A percentile compares a stretch with the other conserved stretches of the same genome.
Conservation (phyloP, 2,329 filamentous ascomycete genomes). For the Leptodontidium sp. region DNA sequence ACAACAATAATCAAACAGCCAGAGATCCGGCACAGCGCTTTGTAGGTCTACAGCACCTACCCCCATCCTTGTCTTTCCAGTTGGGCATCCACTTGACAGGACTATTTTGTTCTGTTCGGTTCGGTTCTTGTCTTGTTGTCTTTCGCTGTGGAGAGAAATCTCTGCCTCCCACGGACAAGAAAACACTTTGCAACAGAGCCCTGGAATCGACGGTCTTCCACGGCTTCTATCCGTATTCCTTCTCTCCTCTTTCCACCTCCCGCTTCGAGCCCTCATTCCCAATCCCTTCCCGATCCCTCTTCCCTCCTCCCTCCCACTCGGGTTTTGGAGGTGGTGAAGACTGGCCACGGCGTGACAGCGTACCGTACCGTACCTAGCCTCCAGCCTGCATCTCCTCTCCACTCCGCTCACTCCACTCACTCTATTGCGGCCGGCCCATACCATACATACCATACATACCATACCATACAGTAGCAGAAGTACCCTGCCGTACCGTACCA, state of each 20-base stretch:
- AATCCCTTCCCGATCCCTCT: not conserved
- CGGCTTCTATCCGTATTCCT: constrained; percentile 3
- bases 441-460: not conserved
- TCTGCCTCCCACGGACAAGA: not conserved
- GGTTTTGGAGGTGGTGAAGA: not conserved
- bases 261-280: not conserved
- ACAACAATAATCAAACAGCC: not conserved
- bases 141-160: not conserved
- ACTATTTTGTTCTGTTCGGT: no score
- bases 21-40: not conserved
- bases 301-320: not conserved
- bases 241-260: not conserved
- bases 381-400: not conserved
- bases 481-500: not conserved
- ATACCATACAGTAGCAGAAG: not conserved
- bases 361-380: constrained; percentile 1
- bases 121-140: no score
- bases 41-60: no score
- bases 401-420: no score
- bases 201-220: not conserved
- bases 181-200: not conserved
- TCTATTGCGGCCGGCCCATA: not conserved
- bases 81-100: no score
- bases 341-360: not conserved
- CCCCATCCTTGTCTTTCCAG: no score